phyloP scores from a whole-genome alignment of 2,329 filamentous ascomycete genomes.

The Cytospora paraplurivora region DNA sequence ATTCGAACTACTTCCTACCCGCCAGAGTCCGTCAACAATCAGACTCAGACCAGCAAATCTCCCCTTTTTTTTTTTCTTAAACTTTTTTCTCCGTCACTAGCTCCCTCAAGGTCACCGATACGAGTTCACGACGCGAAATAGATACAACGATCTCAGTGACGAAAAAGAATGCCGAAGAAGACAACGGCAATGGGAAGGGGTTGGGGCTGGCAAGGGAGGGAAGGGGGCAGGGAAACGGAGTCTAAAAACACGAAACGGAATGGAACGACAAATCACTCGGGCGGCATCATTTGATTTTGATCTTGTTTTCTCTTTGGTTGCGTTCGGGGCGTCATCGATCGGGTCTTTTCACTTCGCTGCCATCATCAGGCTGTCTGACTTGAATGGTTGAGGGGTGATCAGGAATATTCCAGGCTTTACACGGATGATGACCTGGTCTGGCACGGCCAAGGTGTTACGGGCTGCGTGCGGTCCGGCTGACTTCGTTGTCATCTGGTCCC shows the following conservation, averaged over 20 bases:
- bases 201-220: background rate
- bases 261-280: conserved; percentile 19
- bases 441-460: background rate
- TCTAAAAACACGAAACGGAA: conserved; percentile 14
- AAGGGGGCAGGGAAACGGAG: conserved; percentile 6
- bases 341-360: background rate
- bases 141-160: conserved; percentile 17
- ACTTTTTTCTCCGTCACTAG: background rate
- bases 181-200: background rate
- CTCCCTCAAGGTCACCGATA: background rate
- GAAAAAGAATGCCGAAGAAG: conserved; percentile 4
- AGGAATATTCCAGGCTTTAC: background rate
- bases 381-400: background rate
- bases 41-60: conserved; percentile 3
- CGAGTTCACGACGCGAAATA: conserved; percentile 16
- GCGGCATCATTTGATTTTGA: conserved; percentile 8
- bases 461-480: background rate
- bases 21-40: background rate
- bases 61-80: background rate
- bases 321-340: background rate
- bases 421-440: background rate
- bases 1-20: too few species aligned
- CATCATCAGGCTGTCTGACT: background rate
- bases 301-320: background rate
- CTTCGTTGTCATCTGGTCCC: background rate